Conservation (phyloP, 2,329 filamentous ascomycete genomes). For the Chaetomium strumarium region DNA sequence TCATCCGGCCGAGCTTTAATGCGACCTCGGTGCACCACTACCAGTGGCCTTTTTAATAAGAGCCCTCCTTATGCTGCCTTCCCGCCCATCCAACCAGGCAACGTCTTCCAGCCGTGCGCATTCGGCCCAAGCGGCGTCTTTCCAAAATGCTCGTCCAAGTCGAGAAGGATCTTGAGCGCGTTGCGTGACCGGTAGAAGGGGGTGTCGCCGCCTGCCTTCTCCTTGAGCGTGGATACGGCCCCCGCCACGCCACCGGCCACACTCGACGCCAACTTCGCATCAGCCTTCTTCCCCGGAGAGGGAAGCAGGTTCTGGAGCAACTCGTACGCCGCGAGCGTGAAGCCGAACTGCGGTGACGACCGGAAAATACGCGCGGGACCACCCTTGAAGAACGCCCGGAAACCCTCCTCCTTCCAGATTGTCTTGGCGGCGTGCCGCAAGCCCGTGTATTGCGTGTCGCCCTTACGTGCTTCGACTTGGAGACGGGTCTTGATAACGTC, state of each 20-base stretch:
- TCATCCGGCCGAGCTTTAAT: conserved; percentile 7
- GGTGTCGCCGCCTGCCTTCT: conserved; percentile 49
- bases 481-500: conserved; percentile 99
- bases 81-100: conserved; percentile 43
- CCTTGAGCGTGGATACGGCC: conserved; percentile 56
- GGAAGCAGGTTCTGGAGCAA: conserved; percentile 77
- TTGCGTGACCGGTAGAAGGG: conserved; percentile 66
- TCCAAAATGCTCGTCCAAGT: conserved; percentile 91
- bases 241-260: conserved; percentile 61
- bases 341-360: conserved; percentile 95
- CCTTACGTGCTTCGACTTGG: conserved; percentile 95
- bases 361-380: conserved; percentile 91
- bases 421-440: conserved; percentile 80
- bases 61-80: conserved; percentile 9
- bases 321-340: conserved; percentile 94
- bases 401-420: conserved; percentile 84
- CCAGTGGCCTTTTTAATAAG: background rate
- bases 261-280: conserved; percentile 49
- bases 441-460: conserved; percentile 80
- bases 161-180: conserved; percentile 90
- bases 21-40: background rate
- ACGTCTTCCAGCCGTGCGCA: conserved; percentile 46
- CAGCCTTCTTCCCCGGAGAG: conserved; percentile 53
- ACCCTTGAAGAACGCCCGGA: conserved; percentile 97
- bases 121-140: conserved; percentile 54